Evolutionary conservation across 176 grass and related monocot species (phyloP).

Genomic region (Triticum urartu): DNA sequence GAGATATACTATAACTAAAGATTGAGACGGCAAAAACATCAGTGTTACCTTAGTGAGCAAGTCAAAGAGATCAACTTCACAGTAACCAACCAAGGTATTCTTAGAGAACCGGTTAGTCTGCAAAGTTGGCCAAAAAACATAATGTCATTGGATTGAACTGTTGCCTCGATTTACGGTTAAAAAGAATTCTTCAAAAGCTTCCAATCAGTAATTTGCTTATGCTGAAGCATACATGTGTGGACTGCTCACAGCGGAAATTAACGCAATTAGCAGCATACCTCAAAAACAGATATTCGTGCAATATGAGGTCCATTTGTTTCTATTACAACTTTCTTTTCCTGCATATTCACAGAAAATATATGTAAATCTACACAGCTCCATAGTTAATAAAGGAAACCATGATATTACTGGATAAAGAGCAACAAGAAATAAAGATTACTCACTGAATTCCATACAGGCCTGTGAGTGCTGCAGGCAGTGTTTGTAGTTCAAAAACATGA

Average conservation of each 20-base stretch:
- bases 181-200: not conserved
- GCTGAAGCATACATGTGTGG: not conserved
- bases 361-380: not conserved
- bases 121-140: constrained; percentile 35
- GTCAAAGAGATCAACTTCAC: constrained; percentile 86
- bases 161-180: not conserved
- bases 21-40: not conserved
- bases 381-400: not conserved
- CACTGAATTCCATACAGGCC: constrained; percentile 88
- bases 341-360: constrained; percentile 22
- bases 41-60: constrained; percentile 74
- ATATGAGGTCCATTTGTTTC: constrained; percentile 88
- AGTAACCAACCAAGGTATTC: constrained; percentile 95
- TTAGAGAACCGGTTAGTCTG: constrained; percentile 91
- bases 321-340: constrained; percentile 94
- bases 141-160: not conserved
- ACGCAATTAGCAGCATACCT: constrained; percentile 50
- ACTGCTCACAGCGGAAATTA: not conserved
- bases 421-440: constrained; percentile 45
- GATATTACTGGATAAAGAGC: not conserved
- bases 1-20: not conserved
- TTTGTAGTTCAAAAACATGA: constrained; percentile 5
- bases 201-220: not conserved
- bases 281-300: constrained; percentile 83
- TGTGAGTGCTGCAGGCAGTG: constrained; percentile 59